These are phyloP conservation scores for Spinacia oleracea DNA, from an alignment of 179 eudicot species.

Conservation along the genomic window DNA sequence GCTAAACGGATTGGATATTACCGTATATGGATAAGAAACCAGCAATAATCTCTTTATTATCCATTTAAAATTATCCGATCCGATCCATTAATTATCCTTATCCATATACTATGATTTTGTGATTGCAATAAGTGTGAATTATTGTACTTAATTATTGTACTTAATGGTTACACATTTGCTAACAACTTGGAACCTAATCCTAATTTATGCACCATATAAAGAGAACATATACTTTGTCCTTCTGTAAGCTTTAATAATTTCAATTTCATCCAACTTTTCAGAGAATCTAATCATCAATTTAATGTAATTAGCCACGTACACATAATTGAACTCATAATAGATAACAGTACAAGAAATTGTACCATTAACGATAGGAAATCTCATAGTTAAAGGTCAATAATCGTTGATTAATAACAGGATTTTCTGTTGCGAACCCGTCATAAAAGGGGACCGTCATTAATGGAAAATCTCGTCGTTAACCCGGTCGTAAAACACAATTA, in stretches of 20 bases:
- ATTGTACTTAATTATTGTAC: no score
- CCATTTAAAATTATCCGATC: no score
- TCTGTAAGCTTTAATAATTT: background rate
- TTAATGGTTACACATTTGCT: background rate
- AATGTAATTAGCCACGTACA: background rate
- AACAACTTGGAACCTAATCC: background rate
- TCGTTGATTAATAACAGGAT: no score
- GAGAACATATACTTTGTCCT: background rate
- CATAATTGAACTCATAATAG: background rate
- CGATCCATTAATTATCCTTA: background rate
- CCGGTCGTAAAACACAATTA: no score
- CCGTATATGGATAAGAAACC: background rate
- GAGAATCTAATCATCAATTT: background rate
- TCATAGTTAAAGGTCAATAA: no score
- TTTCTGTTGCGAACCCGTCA: no score
- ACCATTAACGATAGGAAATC: no score
- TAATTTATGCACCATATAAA: background rate
- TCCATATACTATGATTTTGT: background rate
- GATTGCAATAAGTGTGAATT: no score
- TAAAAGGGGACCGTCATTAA: no score
- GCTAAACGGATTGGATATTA: background rate
- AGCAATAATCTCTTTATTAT: background rate
- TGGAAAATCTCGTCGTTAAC: no score
- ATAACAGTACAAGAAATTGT: no score
- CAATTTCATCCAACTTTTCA: no score